phyloP scores from a whole-genome alignment of 2,329 filamentous ascomycete genomes.

The Magnaporthales sp. region DNA sequence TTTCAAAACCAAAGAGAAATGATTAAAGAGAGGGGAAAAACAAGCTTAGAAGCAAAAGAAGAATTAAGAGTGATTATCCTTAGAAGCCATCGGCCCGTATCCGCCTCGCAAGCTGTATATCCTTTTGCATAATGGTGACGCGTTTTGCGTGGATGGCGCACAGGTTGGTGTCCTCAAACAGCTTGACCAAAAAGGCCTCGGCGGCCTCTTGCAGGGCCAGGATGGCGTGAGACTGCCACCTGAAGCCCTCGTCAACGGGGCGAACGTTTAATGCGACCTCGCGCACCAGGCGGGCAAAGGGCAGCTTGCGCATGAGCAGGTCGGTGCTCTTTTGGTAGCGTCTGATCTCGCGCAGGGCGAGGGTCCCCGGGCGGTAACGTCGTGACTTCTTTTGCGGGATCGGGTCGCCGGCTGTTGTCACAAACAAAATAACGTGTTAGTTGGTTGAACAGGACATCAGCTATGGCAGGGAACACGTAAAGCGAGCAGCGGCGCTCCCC shows the following conservation, averaged over 20 bases:
- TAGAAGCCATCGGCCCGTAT: conserved; percentile 53
- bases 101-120: conserved; percentile 76
- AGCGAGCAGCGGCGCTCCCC: too few relatives aligned
- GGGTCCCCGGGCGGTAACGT: conserved; percentile 70
- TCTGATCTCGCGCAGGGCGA: conserved; percentile 85
- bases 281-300: conserved; percentile 68
- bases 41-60: not conserved
- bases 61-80: not conserved
- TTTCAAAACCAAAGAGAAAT: not conserved
- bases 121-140: conserved; percentile 96
- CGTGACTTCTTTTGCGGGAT: conserved; percentile 52
- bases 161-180: conserved; percentile 95
- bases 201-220: conserved; percentile 87
- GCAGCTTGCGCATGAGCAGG: conserved; percentile 71
- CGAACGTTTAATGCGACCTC: conserved; percentile 64
- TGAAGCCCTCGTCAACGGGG: conserved; percentile 58
- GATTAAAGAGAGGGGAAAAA: not conserved
- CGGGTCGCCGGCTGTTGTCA: conserved; percentile 71
- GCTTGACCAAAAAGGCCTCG: conserved; percentile 90
- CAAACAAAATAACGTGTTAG: too few relatives aligned
- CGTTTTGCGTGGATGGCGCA: conserved; percentile 95
- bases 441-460: too few relatives aligned
- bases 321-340: conserved; percentile 86
- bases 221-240: conserved; percentile 95
- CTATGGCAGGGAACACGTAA: too few relatives aligned